Evolutionary conservation across 2,329 filamentous ascomycete species (phyloP), one percentile per base, ranked within the genome.

Genomic region (Calonectria henricotiae): DNA sequence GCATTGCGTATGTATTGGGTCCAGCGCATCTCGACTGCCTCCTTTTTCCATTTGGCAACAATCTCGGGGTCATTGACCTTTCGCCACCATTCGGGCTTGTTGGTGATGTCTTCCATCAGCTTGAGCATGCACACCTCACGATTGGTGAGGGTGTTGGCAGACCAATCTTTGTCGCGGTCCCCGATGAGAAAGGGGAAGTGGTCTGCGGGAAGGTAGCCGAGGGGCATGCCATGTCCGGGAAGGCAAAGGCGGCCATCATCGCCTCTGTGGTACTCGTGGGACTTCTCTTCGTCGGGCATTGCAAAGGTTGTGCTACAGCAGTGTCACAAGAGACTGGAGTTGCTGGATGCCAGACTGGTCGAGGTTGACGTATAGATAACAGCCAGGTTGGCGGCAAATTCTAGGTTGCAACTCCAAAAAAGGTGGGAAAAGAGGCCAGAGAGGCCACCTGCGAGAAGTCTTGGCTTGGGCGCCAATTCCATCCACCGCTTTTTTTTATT

Each of bases 1-100:
- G 67, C 80, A 65, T 72, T 55, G 2, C 61, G n/a, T 11, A 70
- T 51, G 61, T 74, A 76, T 5, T 71, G 51, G 1, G 41, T 6
- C 81, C 81, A 83, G 43, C 80, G 70, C 65, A 82, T 74, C 17
- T 68, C 70, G 2, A 82, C 47, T 1, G 72, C 75, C 67, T 82
- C 80, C 9, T 72, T 71, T 35, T 72, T 77, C 81, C 80, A 82
- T 25, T 74, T 80, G 2, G 69, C 67, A 2, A 68, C 41, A 54
- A 82, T 79, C 0, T 76, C 70, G 0, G 74, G 46, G 20, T 81
- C 73, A 2, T 70, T 70, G 13, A 81, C 76, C 54, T 82, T 82
- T 61, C 47, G 67, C 80, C 80, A 82, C 80, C 80, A 82, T 8
- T 81, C 77, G 17, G 80, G 76, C 65, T 81, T 82, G 64, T 82